Base-by-base conservation (phyloP, 345 rosid species). In the Melaleuca alternifolia region DNA sequence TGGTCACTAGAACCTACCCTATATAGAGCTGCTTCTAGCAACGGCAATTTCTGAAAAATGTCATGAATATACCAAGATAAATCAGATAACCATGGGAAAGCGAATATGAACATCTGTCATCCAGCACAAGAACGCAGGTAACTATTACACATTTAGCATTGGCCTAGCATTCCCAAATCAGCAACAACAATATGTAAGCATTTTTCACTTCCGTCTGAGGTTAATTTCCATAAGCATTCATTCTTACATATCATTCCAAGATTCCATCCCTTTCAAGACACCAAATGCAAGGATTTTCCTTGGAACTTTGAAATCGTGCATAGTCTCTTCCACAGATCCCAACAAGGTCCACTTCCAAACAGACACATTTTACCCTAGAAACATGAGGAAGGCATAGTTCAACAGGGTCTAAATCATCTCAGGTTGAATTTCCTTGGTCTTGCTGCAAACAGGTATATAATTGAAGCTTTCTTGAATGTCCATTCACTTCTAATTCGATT, bases 11-110 rank as follows among this genome's bases (percentile, higher is more conserved):
- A 92, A 90, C 86, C 89, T 84, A 87, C 90, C 86, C 84, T 91
- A 88, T 82, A 87, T 77, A 97, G 86, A 86, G 92, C 94, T 89
- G 90, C 94, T 93, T 97, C 98, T 54, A 96, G 84, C 44, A 88
- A 88, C 23, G 88, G 37, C 90, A 97, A 89, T 85, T 90, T 95
- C 99, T 97, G 94, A 85, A 14, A 20, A 12, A 30, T 28, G 76
- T 14, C 76, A 30, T 62, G 44, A 62, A 62, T 16, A 62, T 62
- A 62, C 21, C 2, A 62, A 62, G 11, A 62, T 62, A 28, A 62
- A 3, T 62, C 3, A 62, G 2, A 62, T 15, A 62, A 62, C 21
- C 21, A 62, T 1, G n/a, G 44, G 21, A 7, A 30, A 7, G 18
- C 5, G 10, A 61, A 10, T 3, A 28, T 61, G 10, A 61, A 61